Percentiles rank a stretch among this genome's conserved stretches.
phyloP scores from a whole-genome alignment of 441 rosid species.

The Corymbia calophylla region DNA sequence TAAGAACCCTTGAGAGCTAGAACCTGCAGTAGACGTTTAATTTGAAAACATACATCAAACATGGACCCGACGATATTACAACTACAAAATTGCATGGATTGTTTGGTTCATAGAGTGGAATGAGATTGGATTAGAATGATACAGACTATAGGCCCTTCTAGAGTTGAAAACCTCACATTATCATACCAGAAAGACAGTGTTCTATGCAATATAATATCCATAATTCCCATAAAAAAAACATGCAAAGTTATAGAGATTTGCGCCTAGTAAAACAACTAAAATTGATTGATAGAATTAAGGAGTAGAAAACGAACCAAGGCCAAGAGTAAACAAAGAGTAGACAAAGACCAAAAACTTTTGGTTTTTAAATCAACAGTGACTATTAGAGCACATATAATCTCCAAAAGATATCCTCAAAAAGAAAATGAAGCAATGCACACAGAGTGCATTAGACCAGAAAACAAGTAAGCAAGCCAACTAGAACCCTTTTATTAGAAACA shows the following conservation, averaged over 20 bases:
- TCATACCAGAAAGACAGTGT: neutral
- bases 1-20: slow-evolving; percentile 89
- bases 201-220: neutral
- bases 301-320: neutral
- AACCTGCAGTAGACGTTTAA: slow-evolving; percentile 34
- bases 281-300: neutral
- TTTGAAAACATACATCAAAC: neutral
- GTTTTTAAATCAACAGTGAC: neutral
- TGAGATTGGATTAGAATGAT: neutral
- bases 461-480: neutral
- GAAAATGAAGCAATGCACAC: neutral
- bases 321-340: neutral
- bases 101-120: neutral
- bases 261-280: neutral
- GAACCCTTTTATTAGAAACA: neutral
- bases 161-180: neutral
- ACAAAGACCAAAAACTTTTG: neutral
- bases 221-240: neutral
- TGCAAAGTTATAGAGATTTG: neutral
- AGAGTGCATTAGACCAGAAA: neutral
- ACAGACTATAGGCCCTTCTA: neutral
- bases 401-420: neutral
- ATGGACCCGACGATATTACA: neutral
- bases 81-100: neutral
- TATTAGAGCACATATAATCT: neutral